A percentile compares a stretch with the other conserved stretches of the same genome.
These are phyloP conservation scores for Tulasnella sp. DNA, from an alignment of 768 basidiomycete genomes.

Conservation along the genomic window DNA sequence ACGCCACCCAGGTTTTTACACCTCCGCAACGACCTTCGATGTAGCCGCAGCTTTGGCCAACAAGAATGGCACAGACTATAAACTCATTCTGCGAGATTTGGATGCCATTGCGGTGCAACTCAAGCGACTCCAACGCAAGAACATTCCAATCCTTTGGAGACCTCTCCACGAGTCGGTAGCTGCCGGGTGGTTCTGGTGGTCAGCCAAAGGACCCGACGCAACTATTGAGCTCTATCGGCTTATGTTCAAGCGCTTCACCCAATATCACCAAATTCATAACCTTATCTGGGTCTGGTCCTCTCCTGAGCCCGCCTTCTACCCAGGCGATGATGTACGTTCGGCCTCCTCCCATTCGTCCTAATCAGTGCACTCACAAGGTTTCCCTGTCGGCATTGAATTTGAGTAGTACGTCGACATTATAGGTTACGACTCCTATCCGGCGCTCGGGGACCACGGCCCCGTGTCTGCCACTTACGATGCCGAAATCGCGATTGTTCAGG, in stretches of 20 bases:
- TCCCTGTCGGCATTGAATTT: neutral
- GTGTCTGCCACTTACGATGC: constrained; percentile 12
- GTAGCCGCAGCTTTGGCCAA: constrained; percentile 18
- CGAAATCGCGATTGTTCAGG: neutral
- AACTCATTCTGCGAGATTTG: constrained; percentile 18
- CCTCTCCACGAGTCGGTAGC: constrained; percentile 19
- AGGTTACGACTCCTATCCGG: constrained; percentile 20
- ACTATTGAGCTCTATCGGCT: constrained; percentile 15
- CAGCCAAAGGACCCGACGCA: constrained; percentile 15
- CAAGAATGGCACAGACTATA: constrained; percentile 15
- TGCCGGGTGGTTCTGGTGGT: constrained; percentile 23
- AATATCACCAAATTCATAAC: constrained; percentile 21
- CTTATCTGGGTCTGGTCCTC: constrained; percentile 22
- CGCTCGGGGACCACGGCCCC: constrained; percentile 20
- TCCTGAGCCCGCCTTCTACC: constrained; percentile 16
- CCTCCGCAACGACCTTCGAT: constrained; percentile 18
- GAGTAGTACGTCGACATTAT: constrained; percentile 12
- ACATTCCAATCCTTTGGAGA: constrained; percentile 19
- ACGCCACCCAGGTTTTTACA: constrained; percentile 14
- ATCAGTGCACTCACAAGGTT: neutral
- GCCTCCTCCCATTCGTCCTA: neutral
- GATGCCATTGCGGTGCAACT: constrained; percentile 20
- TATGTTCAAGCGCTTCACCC: constrained; percentile 20
- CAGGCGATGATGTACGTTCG: constrained; percentile 15
- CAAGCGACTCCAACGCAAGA: constrained; percentile 11